Conservation (phyloP, 768 basidiomycete species). For the Hericium alpestre region DNA sequence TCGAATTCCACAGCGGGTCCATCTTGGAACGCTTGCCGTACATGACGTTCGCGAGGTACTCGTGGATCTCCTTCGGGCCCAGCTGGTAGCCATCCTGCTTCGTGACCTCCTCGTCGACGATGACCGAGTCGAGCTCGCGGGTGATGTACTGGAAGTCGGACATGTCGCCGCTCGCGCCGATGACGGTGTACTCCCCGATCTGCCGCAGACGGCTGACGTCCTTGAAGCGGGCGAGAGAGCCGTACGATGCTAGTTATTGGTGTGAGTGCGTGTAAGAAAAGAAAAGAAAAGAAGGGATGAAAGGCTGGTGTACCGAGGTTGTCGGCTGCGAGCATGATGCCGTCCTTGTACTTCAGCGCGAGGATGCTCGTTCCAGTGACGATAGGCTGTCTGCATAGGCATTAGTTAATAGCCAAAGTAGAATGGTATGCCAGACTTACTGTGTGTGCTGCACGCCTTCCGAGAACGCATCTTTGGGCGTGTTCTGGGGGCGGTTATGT, state of each 20-base stretch:
- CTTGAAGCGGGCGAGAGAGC: constrained; percentile 94
- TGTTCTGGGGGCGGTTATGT: constrained; percentile 44
- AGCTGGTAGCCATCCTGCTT: constrained; percentile 76
- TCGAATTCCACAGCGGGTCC: constrained; percentile 90
- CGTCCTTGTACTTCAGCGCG: constrained; percentile 89
- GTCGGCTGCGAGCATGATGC: constrained; percentile 97
- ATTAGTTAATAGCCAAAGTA: background rate
- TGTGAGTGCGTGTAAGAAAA: background rate
- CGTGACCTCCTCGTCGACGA: constrained; percentile 62
- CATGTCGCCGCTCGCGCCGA: constrained; percentile 95
- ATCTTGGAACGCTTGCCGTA: constrained; percentile 81
- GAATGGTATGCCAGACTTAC: constrained; percentile 27
- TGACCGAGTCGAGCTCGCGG: constrained; percentile 62
- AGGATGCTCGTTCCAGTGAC: constrained; percentile 96
- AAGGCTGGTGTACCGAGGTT: constrained; percentile 61
- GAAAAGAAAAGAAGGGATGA: background rate
- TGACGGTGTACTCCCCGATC: constrained; percentile 73
- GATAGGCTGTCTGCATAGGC: constrained; percentile 68
- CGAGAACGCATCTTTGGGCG: constrained; percentile 28
- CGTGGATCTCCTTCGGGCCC: constrained; percentile 84
- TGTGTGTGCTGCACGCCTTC: constrained; percentile 73
- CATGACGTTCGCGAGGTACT: constrained; percentile 85
- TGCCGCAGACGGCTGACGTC: constrained; percentile 82
- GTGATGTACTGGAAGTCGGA: constrained; percentile 95
- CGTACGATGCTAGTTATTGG: constrained; percentile 71